A percentile compares a stretch with the other conserved stretches of the same genome.
Conservation (phyloP, 2,329 filamentous ascomycete genomes). For the Arthrobotrys pseudoclavata region DNA sequence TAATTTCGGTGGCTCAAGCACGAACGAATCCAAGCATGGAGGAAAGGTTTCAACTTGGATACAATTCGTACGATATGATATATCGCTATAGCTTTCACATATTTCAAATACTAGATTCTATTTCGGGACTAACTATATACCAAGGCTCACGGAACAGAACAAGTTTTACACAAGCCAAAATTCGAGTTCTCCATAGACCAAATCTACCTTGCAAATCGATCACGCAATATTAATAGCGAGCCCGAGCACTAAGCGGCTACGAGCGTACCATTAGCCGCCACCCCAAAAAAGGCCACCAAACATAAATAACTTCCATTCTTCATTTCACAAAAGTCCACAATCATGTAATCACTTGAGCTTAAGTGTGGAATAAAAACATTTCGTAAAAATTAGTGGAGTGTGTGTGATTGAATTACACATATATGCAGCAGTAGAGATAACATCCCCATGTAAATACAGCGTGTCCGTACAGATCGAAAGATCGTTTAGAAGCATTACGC, state of each 20-base stretch:
- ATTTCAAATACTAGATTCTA: neutral
- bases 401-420: constrained; percentile 31
- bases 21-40: neutral
- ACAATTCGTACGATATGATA: neutral
- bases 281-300: neutral
- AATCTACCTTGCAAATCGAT: neutral
- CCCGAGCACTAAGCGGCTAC: constrained; percentile 4
- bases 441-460: constrained; percentile 29
- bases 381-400: neutral
- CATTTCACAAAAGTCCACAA: neutral
- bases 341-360: neutral
- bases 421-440: constrained; percentile 16
- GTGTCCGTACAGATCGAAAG: constrained; percentile 16
- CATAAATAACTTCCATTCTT: neutral
- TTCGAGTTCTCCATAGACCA: neutral
- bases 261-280: constrained; percentile 6
- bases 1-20: neutral
- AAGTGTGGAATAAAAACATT: neutral
- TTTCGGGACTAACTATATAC: neutral
- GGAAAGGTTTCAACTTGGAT: neutral
- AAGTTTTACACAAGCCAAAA: constrained; percentile 8
- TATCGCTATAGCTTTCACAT: neutral
- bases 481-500: neutral
- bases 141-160: neutral
- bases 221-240: neutral